A percentile compares a stretch with the other conserved stretches of the same genome.
phyloP scores from a whole-genome alignment of 2,329 filamentous ascomycete genomes.

The Orbilia quercus region DNA sequence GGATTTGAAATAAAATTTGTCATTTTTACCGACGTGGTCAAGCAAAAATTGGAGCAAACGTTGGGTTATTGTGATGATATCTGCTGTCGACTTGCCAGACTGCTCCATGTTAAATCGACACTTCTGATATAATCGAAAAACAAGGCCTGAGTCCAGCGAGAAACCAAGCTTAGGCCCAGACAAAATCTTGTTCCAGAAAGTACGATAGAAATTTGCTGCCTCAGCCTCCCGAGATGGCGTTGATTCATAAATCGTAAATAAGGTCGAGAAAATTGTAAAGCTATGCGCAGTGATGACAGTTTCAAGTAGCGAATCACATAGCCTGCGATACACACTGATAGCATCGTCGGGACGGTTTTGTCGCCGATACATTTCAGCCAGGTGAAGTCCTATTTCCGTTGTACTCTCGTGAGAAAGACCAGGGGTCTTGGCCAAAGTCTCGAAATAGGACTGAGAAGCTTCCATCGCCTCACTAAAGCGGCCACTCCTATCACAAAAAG shows the following conservation, averaged over 20 bases:
- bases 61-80: conserved; percentile 11
- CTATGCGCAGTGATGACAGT: conserved; percentile 12
- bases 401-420: conserved; percentile 35
- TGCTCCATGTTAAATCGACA: conserved; percentile 27
- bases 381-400: conserved; percentile 23
- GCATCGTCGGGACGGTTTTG: conserved; percentile 8
- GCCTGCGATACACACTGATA: conserved; percentile 22
- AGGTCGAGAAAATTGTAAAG: conserved; percentile 15
- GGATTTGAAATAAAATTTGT: conserved; percentile 31
- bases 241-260: conserved; percentile 34
- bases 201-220: conserved; percentile 19
- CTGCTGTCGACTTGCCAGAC: conserved; percentile 15
- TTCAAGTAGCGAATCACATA: conserved; percentile 20
- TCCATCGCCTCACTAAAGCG: conserved; percentile 11
- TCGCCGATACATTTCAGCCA: conserved; percentile 31
- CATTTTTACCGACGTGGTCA: conserved; percentile 13
- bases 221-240: conserved; percentile 14
- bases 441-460: conserved; percentile 26
- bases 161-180: conserved; percentile 14
- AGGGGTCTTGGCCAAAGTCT: conserved; percentile 18
- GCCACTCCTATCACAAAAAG: conserved; percentile 21
- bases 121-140: conserved; percentile 39
- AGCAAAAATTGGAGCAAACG: conserved; percentile 18
- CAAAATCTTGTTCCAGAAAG: conserved; percentile 34
- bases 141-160: conserved; percentile 20